Conservation (phyloP, 176 grass and related monocot species). For the Leersia perrieri region DNA sequence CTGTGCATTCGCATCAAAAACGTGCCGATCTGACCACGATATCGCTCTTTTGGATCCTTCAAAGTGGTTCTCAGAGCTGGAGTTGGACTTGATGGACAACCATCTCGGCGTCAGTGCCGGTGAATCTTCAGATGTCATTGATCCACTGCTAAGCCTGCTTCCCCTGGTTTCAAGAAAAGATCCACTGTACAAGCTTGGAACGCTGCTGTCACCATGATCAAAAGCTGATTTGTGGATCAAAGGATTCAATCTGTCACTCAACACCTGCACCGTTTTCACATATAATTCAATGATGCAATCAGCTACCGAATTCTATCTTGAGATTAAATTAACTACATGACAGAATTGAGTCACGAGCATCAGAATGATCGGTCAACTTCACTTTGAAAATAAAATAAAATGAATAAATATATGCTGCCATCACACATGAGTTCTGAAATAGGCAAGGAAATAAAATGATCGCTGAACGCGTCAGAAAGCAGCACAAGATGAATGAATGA, state of each 20-base stretch:
- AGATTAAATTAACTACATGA: neutral
- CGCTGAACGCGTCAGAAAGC: neutral
- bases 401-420: neutral
- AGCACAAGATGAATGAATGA: no score
- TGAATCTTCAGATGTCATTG: conserved; percentile 46
- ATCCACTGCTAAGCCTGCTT: conserved; percentile 32
- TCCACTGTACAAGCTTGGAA: neutral
- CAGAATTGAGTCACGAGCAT: neutral
- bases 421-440: neutral
- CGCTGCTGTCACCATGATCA: neutral
- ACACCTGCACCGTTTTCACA: conserved; percentile 19
- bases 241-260: conserved; percentile 21
- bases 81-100: conserved; percentile 40
- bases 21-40: neutral
- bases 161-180: conserved; percentile 25
- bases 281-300: neutral
- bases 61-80: conserved; percentile 28
- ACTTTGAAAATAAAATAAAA: neutral
- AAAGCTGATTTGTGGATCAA: conserved; percentile 18
- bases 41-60: conserved; percentile 23
- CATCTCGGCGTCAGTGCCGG: conserved; percentile 23
- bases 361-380: neutral
- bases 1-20: conserved; percentile 11
- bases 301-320: neutral
- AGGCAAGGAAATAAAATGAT: neutral